A percentile compares a stretch with the other conserved stretches of the same genome.
Conservation (phyloP, 176 grass and related monocot genomes). For the Metroxylon sagu region DNA sequence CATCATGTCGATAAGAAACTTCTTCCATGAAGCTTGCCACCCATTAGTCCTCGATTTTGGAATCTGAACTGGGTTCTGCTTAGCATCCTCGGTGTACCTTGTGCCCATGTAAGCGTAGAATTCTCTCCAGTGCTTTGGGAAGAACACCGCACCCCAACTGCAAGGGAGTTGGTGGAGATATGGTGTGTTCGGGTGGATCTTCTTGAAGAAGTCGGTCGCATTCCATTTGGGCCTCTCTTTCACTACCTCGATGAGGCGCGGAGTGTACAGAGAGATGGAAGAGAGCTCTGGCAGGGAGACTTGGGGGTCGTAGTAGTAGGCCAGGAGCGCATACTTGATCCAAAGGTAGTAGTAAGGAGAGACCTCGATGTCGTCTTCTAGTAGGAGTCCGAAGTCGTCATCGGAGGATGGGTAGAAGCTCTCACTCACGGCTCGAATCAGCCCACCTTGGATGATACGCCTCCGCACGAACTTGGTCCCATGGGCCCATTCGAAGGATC, state of each 20-base stretch:
- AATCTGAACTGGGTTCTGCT: conserved; percentile 84
- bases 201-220: conserved; percentile 61
- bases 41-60: conserved; percentile 82
- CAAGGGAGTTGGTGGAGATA: conserved; percentile 96
- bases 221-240: conserved; percentile 88
- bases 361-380: conserved; percentile 98
- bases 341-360: conserved; percentile 96
- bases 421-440: conserved; percentile 95
- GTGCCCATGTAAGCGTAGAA: conserved; percentile 95
- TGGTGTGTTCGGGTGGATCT: conserved; percentile 70
- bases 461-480: conserved; percentile 66
- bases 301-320: conserved; percentile 77
- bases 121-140: conserved; percentile 97
- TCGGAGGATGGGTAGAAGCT: conserved; percentile 82
- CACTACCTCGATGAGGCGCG: conserved; percentile 72
- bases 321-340: conserved; percentile 84
- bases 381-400: conserved; percentile 81
- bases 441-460: conserved; percentile 84
- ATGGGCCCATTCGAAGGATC: conserved; percentile 62
- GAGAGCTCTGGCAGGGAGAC: conserved; percentile 70
- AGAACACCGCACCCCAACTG: conserved; percentile 99
- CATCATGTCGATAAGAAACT: conserved; percentile 99
- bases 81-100: conserved; percentile 79
- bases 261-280: conserved; percentile 95
- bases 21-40: conserved; percentile 98